Base-by-base conservation (phyloP, 2,329 filamentous ascomycete species). In the Akanthomyces dipterigenus region DNA sequence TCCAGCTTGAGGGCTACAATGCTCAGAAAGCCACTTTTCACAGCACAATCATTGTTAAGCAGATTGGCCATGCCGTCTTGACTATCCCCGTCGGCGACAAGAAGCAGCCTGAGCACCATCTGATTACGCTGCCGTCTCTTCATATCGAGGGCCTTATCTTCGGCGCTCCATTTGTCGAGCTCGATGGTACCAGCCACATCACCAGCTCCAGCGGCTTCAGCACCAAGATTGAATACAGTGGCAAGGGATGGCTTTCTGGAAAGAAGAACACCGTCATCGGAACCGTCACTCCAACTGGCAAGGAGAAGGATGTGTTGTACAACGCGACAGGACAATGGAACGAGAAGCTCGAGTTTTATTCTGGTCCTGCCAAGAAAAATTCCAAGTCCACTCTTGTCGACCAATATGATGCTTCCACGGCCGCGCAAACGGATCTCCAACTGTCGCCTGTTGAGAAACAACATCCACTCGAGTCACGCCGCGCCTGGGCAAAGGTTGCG, bases 1-100 rank as follows among this genome's bases (percentile, higher is more conserved):
- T 98, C 55, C 81, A 82, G 70, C 77, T 88, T n/a, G 80, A 88
- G 78, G 93, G 93, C 58, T 97, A 96, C 78, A 97, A 98, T 70
- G 93, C 90, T 18, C 95, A 98, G 72, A 98, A 96, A 75, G 93
- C 93, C 4, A 96, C 91, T 18, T 97, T 99, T 76, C 90, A 89
- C 64, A 88, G 89, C 67, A 96, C 93, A 49, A 97, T 98, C 74
- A 89, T 93, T 70, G 89, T 99, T 71, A 96, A 96, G 81, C 91
- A 96, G 77, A 88, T 96, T 67, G 93, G 93, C 40, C 93, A 97
- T 71, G 93, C 93, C 45, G 79, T 96, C 38, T 82, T 93, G 65
- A 89, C 90, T 55, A 78, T 97, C 63, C 88, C 89, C 12, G 65
- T 76, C 38, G 64, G 70, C 22, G 72, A 65, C 20, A 64, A 69